Percentiles rank a stretch among this genome's conserved stretches.
These are phyloP conservation scores for Eruca vesicaria DNA, from an alignment of 441 rosid species.

Conservation along the genomic window DNA sequence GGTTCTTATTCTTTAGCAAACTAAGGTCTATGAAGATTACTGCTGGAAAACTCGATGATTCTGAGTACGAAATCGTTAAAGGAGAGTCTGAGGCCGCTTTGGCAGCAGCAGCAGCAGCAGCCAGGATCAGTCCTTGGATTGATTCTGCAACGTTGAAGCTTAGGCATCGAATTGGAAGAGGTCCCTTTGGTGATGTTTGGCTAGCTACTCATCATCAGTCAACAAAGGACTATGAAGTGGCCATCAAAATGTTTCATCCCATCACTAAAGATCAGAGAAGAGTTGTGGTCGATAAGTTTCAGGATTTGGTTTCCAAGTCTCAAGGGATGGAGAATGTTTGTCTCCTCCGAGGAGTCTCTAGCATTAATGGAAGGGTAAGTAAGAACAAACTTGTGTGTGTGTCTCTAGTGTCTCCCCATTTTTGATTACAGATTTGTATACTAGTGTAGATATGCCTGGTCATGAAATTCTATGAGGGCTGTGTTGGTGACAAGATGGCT, in stretches of 20 bases:
- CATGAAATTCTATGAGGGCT: constrained; percentile 88
- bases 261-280: constrained; percentile 55
- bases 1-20: neutral
- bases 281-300: constrained; percentile 55
- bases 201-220: constrained; percentile 77
- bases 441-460: constrained; percentile 65
- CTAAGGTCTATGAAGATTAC: constrained; percentile 24
- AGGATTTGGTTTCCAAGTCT: constrained; percentile 60
- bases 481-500: constrained; percentile 80
- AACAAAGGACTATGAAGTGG: constrained; percentile 71
- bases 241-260: constrained; percentile 72
- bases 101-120: constrained; percentile 28
- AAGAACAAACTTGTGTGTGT: neutral
- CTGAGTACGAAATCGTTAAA: constrained; percentile 70
- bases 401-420: constrained; percentile 1
- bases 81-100: constrained; percentile 54
- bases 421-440: neutral
- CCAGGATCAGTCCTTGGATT: constrained; percentile 61
- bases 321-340: constrained; percentile 50
- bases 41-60: constrained; percentile 42
- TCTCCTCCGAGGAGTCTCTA: constrained; percentile 67
- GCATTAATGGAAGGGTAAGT: constrained; percentile 69
- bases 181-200: constrained; percentile 93
- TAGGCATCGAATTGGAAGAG: constrained; percentile 88
- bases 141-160: constrained; percentile 66